Conservation (phyloP, 805 yeast species). For the Teunomyces lycoperdinae region DNA sequence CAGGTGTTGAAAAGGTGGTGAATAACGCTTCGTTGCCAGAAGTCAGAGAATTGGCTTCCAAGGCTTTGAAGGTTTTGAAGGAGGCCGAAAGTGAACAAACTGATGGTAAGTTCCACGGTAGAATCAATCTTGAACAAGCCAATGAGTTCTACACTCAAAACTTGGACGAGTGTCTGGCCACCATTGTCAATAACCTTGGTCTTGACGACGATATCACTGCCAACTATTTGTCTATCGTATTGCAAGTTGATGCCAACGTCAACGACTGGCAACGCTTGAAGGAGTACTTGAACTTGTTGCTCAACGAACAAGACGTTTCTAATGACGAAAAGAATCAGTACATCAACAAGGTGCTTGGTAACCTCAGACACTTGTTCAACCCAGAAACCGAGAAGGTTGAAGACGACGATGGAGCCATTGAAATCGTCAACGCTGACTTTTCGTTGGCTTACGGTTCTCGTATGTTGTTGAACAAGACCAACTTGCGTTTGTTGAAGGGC, state of each 20-base stretch:
- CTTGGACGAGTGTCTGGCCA: conserved; percentile 11
- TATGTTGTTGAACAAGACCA: conserved; percentile 93
- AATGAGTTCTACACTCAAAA: conserved; percentile 35
- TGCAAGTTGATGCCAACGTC: conserved; percentile 42
- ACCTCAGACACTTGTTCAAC: conserved; percentile 53
- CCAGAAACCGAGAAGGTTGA: conserved; percentile 43
- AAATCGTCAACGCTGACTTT: conserved; percentile 90
- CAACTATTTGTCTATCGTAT: conserved; percentile 45
- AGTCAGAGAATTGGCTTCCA: conserved; percentile 88
- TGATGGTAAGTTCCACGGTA: conserved; percentile 75
- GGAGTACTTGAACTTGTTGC: conserved; percentile 47
- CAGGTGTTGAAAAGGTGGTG: conserved; percentile 88
- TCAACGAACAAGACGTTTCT: conserved; percentile 16
- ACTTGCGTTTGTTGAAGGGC: conserved; percentile 82
- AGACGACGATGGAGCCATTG: conserved; percentile 78
- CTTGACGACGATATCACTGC: conserved; percentile 37
- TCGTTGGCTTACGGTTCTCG: conserved; percentile 97
- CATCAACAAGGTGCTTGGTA: conserved; percentile 43
- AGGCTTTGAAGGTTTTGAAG: conserved; percentile 77
- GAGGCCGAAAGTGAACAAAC: conserved; percentile 72
- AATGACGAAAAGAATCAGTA: conserved; percentile 34
- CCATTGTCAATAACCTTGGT: conserved; percentile 12
- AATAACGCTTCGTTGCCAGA: conserved; percentile 93
- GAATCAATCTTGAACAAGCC: conserved; percentile 58
- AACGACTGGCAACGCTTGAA: conserved; percentile 48